phyloP scores from a whole-genome alignment of 192 early-diverging fungal species.

The Backusella sp. region DNA sequence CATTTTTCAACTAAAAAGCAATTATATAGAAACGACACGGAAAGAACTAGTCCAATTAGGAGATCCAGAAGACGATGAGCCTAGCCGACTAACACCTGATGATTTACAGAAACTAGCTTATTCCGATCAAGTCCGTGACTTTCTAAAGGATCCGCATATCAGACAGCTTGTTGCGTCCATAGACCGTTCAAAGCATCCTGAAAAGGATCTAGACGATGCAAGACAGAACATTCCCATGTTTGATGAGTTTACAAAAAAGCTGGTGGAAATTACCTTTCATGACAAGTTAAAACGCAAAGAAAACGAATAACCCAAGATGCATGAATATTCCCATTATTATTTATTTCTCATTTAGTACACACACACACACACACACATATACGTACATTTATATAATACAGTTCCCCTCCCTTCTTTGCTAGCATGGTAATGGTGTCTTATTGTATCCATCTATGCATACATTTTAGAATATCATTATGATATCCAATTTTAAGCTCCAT shows the following conservation, averaged over 20 bases:
- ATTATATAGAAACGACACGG: background rate
- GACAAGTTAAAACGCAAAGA: background rate
- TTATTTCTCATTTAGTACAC: background rate
- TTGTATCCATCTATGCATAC: background rate
- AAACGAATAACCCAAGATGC: background rate
- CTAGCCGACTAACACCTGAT: conserved; percentile 7
- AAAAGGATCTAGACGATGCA: conserved; percentile 14
- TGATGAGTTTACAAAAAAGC: conserved; percentile 13
- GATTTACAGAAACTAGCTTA: conserved; percentile 5
- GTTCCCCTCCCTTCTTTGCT: background rate
- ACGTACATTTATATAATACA: background rate
- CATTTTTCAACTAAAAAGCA: background rate
- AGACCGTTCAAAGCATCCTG: conserved; percentile 20
- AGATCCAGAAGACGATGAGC: conserved; percentile 10
- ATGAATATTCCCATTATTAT: conserved; percentile 1
- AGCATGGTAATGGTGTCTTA: too few species aligned
- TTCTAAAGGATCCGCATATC: conserved; percentile 23
- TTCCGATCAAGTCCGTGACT: conserved; percentile 26
- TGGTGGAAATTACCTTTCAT: conserved; percentile 2
- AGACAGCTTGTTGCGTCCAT: conserved; percentile 15
- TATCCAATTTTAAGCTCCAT: background rate
- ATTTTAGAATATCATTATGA: too few species aligned
- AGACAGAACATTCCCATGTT: background rate
- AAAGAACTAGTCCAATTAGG: conserved; percentile 1
- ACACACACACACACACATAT: background rate